phyloP scores from a whole-genome alignment of 768 basidiomycete genomes.

The Epithele typhae region DNA sequence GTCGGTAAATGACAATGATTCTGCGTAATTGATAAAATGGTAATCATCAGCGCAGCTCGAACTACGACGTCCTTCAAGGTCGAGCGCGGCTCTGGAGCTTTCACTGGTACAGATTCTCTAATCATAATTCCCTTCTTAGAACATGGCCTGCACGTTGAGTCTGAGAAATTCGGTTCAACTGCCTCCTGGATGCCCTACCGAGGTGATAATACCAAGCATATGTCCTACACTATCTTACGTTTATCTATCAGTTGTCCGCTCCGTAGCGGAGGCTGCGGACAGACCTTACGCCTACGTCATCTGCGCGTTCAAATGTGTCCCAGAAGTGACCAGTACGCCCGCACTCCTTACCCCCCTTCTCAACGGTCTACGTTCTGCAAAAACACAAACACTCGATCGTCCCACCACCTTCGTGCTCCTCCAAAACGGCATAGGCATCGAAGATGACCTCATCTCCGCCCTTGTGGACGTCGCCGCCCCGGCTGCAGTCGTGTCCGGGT shows the following conservation, averaged over 20 bases:
- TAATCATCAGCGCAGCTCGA: constrained; percentile 12
- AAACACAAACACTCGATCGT: not conserved
- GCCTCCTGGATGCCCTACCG: constrained; percentile 20
- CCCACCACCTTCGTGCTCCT: constrained; percentile 26
- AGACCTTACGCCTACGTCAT: constrained; percentile 23
- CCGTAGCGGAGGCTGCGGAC: constrained; percentile 28
- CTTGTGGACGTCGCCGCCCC: constrained; percentile 3
- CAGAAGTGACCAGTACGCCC: constrained; percentile 22
- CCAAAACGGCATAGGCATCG: constrained; percentile 33
- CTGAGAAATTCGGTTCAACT: constrained; percentile 16
- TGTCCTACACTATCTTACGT: not conserved
- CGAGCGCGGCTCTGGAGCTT: no score
- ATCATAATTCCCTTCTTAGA: constrained; percentile 9
- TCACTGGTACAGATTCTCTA: not conserved
- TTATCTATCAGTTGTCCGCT: constrained; percentile 16
- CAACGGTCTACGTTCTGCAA: not conserved
- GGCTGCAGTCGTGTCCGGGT: constrained; percentile 25
- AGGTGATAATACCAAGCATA: constrained; percentile 7
- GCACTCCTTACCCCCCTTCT: constrained; percentile 25
- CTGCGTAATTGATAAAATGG: not conserved
- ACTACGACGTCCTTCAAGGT: constrained; percentile 18
- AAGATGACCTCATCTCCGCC: constrained; percentile 20
- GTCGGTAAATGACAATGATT: constrained; percentile 21
- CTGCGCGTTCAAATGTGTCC: constrained; percentile 25
- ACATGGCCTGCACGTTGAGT: constrained; percentile 20